Evolutionary conservation across 306 rosid species (phyloP), one percentile per base, ranked within the genome.

Genomic region (Alnus rubra): DNA sequence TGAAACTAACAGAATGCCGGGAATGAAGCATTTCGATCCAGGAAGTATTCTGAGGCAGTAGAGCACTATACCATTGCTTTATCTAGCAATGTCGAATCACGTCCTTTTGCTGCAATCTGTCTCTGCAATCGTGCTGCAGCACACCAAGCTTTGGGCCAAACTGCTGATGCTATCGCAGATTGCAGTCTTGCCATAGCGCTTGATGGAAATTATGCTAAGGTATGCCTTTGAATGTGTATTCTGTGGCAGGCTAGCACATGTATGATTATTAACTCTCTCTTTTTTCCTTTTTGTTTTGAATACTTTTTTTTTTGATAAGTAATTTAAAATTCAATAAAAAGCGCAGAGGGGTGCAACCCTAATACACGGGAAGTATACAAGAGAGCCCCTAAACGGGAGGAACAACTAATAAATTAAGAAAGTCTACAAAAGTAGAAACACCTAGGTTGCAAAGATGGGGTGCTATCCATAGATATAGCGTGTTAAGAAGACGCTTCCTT

Each of bases 81-180:
- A 76, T 95, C 96, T 77, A 80, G 85, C 80, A 86, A 87, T 82
- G 44, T 89, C 39, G 90, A 87, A 56, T 92, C 98, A 8, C 92
- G 97, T 13, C 91, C 91, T 74, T 95, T 95, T 86, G 86, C 88
- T 9, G 97, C 98, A 56, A 80, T 95, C 71, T 92, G 97, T 90
- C 89, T 91, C 76, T 89, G 97, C 87, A 95, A 95, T 78, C 98
- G 98, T 54, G 97, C 94, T 84, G 98, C 98, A 10, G 94, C 98
- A 50, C 79, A 92, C 89, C 98, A 92, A 86, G 92, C 97, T 18
- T 84, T 88, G 84, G 96, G 94, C 76, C 98, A 92, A 82, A 88
- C 90, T 83, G 82, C 89, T 76, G 98, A 92, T 87, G 98, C 98
- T 51, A 91, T 95, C 85, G 90, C 97, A 16, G 98, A 95, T 81